Evolutionary conservation across 2,329 filamentous ascomycete genomes (phyloP), one percentile per base, ranked within the genome.

Genomic region (Nemania diffusa): DNA sequence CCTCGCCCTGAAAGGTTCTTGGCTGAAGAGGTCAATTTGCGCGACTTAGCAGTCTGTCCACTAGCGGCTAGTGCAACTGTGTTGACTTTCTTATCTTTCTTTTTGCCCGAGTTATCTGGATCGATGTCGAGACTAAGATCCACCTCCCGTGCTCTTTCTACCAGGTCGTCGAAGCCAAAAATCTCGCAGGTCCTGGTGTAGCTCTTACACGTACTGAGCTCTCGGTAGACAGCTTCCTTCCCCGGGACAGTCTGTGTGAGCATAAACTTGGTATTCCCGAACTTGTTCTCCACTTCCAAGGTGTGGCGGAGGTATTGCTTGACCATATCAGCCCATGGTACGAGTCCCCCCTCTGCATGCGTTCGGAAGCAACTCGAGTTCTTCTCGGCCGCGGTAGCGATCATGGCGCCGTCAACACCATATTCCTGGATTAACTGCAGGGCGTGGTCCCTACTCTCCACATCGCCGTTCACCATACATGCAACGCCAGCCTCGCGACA

Each of bases 391-490:
- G 93, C 87, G 2, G 93, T 96, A 9, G 96, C 96, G 74, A 99
- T 98, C 96, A 99, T 99, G 68, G 93, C 96, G 5, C 94, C 95
- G 76, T 98, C 94, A 5, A 92, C 92, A n/a, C 90, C 91, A 76
- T 88, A 97, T 77, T 97, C 91, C 27, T 87, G 75, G 68, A 94
- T 90, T 6, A 99, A 84, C 66, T 83, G 78, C 7, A 92, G 76
- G 0, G 90, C 95, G 66, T 97, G 84, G 57, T 93, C 91, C 62
- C 92, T 88, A 42, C 84, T 88, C 62, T 86, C 88, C 0, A 99
- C 94, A 75, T 99, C 96, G 55, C 96, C 96, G 76, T 99, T 99
- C 90, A 98, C 94, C 46, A 98, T 81, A 76, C 95, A 97, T 8
- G 95, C 94, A 2, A 99, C 94, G 29, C 95, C 95, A 11, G 90